Evolutionary conservation across 1,284 basidiomycete genomes (phyloP), one percentile per base, ranked within the genome.

Genomic region (Puccinia novopanici): DNA sequence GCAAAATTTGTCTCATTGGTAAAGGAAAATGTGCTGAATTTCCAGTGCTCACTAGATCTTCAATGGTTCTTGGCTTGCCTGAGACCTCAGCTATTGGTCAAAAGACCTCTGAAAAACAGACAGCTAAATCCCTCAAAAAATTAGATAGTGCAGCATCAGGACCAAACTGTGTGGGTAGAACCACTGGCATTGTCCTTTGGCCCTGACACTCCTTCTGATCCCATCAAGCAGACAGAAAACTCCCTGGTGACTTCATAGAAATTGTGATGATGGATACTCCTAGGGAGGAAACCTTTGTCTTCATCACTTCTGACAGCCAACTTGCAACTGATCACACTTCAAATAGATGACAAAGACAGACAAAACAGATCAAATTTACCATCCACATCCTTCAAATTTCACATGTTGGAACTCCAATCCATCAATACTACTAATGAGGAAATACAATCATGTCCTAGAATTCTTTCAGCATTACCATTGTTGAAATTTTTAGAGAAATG

Each of bases 371-470:
- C 22, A 12, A 22, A 2, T 59, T 59, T 59, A 10, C 55, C 55
- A 2, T 54, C 27, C 4, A 13, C 10, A 22, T 37, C 27, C 0
- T 15, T 8, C 27, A 48, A 3, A 22, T 6, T 2, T 24, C 40
- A 73, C 12, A 0, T 37, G 5, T 54, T 54, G 0, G 45, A 27
- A 1, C 17, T 4, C 70, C 70, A 73, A 50, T 73, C 45, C 17
- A 24, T 72, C 2, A 15, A 40, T 6, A 27, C 17, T 17, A 54
- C 70, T 3, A 2, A 15, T 8, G 27, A 27, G 45, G 19, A n/a
- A 12, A 72, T 72, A 17, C 70, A 72, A 6, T 40, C 45, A 24
- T 30, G 42, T 19, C 67, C 67, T 42, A 70, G 13, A 10, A 70
- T 72, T 2, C n/a, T n/a, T n/a, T n/a, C n/a, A n/a, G n/a, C n/a